These are phyloP conservation scores for Aspergillus aculeatinus DNA, from an alignment of 2,329 filamentous ascomycete genomes.

Conservation along the genomic window DNA sequence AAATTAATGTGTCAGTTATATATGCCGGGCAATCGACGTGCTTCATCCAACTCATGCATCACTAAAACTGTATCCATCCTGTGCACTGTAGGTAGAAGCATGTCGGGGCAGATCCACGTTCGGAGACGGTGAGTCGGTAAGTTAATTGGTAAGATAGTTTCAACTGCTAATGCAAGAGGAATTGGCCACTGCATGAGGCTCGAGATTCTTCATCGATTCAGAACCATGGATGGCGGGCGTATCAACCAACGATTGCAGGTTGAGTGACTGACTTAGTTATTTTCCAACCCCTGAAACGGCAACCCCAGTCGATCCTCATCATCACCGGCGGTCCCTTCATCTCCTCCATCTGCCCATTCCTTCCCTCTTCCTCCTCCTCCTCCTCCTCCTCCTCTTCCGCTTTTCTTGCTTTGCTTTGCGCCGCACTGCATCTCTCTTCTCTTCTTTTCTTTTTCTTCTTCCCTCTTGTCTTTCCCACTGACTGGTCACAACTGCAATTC, in stretches of 20 bases:
- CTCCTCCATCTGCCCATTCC: background rate
- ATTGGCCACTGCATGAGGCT: background rate
- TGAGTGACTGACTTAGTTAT: slow-evolving; percentile 17
- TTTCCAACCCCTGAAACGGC: slow-evolving; percentile 24
- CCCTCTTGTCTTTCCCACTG: background rate
- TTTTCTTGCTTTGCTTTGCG: slow-evolving; percentile 1
- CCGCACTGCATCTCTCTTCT: background rate
- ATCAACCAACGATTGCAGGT: slow-evolving; percentile 7
- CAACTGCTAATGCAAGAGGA: background rate
- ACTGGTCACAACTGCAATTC: slow-evolving; percentile 2
- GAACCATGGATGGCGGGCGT: slow-evolving; percentile 15
- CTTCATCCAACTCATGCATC: too few species aligned
- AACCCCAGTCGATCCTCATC: slow-evolving; percentile 25
- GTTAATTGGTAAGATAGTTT: background rate
- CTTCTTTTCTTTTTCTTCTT: slow-evolving; percentile 1
- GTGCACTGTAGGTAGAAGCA: background rate
- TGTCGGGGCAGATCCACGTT: background rate
- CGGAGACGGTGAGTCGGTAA: background rate
- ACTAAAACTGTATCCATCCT: background rate
- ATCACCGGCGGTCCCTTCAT: slow-evolving; percentile 12
- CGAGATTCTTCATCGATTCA: background rate
- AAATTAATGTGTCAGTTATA: background rate
- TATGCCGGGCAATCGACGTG: background rate
- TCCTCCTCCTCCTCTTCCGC: slow-evolving; percentile 10
- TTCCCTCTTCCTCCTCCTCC: slow-evolving; percentile 5